A percentile compares a stretch with the other conserved stretches of the same genome.
These are phyloP conservation scores for Aurinia saxatilis DNA, from an alignment of 345 rosid genomes.

Conservation along the genomic window DNA sequence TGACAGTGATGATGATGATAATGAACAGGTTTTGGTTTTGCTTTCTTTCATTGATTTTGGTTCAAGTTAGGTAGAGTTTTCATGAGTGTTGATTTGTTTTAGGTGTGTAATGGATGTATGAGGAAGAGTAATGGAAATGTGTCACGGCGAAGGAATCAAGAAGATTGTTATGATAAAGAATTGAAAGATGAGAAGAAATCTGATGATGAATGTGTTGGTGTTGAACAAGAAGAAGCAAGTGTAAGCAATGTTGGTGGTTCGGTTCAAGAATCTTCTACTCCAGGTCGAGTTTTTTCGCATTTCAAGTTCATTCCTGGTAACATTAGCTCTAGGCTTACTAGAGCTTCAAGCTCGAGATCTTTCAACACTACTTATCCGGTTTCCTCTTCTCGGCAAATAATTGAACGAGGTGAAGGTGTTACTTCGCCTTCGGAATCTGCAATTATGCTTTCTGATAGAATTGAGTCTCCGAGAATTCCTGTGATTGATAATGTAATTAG, in stretches of 20 bases:
- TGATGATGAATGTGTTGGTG: constrained; percentile 28
- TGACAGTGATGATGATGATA: constrained; percentile 22
- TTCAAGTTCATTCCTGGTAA: constrained; percentile 84
- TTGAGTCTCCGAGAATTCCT: constrained; percentile 29
- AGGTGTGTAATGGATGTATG: constrained; percentile 37
- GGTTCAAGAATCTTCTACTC: constrained; percentile 44
- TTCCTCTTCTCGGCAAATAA: constrained; percentile 34
- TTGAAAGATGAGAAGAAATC: constrained; percentile 33
- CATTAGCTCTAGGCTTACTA: constrained; percentile 62
- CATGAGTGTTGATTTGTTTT: constrained; percentile 6
- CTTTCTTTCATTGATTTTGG: neutral
- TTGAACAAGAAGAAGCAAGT: constrained; percentile 25
- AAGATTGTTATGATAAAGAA: constrained; percentile 36
- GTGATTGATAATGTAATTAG: constrained; percentile 25
- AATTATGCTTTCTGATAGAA: constrained; percentile 28
- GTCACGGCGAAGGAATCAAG: constrained; percentile 29
- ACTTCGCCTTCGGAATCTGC: constrained; percentile 27
- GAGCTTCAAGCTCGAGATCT: constrained; percentile 77
- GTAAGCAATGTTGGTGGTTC: constrained; percentile 40
- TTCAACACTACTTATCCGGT: constrained; percentile 50
- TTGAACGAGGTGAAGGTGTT: constrained; percentile 32
- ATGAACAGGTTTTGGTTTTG: constrained; percentile 33
- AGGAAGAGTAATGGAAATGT: constrained; percentile 31
- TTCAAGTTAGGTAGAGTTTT: neutral
- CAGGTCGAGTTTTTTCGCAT: constrained; percentile 63